These are phyloP conservation scores for Chlamydomonas incerta DNA, from an alignment of 139 green algal genomes.

Conservation along the genomic window DNA sequence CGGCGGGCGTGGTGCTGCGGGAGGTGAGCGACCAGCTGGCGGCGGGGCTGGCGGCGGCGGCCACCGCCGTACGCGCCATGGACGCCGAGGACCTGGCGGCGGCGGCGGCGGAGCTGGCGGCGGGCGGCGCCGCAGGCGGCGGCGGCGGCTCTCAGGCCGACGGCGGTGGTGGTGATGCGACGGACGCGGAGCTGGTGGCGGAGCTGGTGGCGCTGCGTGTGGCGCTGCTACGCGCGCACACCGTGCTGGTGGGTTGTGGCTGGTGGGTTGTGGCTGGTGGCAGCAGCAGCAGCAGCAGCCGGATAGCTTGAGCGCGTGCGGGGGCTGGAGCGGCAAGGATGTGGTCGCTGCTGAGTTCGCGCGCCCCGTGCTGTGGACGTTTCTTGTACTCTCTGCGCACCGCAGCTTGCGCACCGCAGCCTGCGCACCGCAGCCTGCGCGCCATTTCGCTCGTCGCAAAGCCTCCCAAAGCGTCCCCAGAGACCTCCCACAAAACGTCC, in stretches of 20 bases:
- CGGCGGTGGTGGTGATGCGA: background rate
- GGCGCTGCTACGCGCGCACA: conserved; percentile 2
- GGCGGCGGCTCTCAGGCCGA: background rate
- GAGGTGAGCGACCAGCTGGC: conserved; percentile 17
- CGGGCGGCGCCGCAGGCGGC: background rate
- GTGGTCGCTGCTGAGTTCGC: too few relatives aligned
- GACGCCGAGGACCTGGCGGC: conserved; percentile 9
- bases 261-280: too few relatives aligned
- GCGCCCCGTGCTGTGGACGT: too few relatives aligned
- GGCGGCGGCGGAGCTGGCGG: background rate
- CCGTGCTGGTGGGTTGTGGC: conserved; percentile 30
- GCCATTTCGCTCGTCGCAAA: too few relatives aligned
- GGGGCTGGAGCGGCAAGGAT: too few relatives aligned
- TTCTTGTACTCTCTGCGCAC: too few relatives aligned
- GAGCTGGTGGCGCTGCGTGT: background rate
- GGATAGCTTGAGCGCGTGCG: too few relatives aligned
- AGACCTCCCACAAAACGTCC: too few relatives aligned
- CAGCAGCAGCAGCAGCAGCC: too few relatives aligned
- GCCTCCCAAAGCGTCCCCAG: too few relatives aligned
- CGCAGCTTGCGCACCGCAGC: too few relatives aligned
- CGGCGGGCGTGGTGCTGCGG: conserved; percentile 11
- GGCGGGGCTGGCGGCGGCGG: conserved; percentile 8
- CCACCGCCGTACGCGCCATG: background rate
- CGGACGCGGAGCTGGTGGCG: background rate
- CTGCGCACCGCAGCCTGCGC: too few relatives aligned